Evolutionary conservation across 192 early-diverging fungal genomes (phyloP), one percentile per base, ranked within the genome.

Genomic region (Radiomyces spectabilis): DNA sequence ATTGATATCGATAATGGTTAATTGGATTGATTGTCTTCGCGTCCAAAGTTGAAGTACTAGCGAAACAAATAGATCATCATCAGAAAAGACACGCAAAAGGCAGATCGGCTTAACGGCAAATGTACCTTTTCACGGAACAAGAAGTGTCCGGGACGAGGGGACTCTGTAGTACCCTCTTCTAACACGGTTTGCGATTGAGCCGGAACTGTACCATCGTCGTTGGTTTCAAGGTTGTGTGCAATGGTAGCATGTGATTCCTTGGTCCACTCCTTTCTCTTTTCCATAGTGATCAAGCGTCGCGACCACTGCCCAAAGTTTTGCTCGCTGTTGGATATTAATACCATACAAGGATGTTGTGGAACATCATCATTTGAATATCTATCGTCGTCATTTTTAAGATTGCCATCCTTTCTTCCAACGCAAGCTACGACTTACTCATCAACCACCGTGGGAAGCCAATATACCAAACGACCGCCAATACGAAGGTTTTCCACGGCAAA

Each of bases 281-380:
- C 93, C 92, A 99, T 95, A 4, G 94, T 93, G 30, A 97, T 89
- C 29, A 99, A 69, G 30, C 94, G 76, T 8, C 96, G 76, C 35
- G 80, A 80, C 96, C 96, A 99, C 37, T 82, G 79, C 4, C 92
- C 91, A 77, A 97, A 99, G 41, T 82, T 84, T 67, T 99, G 96
- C 66, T 94, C 92, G 65, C 88, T 88, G 49, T 99, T 95, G 5
- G 93, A 81, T 7, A 96, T 66, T 7, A 99, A 66, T 21, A 76
- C 67, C 65, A 99, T 74, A 22, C 72, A 77, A 12, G 88, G 89
- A 61, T 95, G 96, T 3, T 64, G 51, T 8, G 96, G 96, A 10
- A 97, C 65, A 56, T 97, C 93, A 29, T 76, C 63, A 27, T 80
- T 82, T 4, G 73, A 66, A 53, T 93, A 88, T 47, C 64, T 65